These are phyloP conservation scores for Fusarium sp. DNA, from an alignment of 2,329 filamentous ascomycete species.

Conservation along the genomic window DNA sequence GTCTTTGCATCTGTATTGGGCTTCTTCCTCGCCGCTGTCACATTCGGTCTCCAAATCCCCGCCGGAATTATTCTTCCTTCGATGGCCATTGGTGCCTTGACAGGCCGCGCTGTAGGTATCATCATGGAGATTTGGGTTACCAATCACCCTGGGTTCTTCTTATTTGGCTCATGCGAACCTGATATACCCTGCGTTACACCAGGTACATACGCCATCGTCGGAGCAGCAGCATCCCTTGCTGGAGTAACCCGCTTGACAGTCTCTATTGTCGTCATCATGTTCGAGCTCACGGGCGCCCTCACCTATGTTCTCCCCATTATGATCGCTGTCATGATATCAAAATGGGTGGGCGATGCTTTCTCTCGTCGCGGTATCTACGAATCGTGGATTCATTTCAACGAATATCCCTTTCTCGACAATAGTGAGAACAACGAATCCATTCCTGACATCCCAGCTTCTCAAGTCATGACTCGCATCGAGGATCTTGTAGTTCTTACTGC, in stretches of 20 bases:
- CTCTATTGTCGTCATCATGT: constrained; percentile 99
- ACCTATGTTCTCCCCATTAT: constrained; percentile 98
- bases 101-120: constrained; percentile 88
- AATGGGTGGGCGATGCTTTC: constrained; percentile 98
- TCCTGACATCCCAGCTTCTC: constrained; percentile 84
- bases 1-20: constrained; percentile 84
- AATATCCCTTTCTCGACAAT: constrained; percentile 95
- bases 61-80: constrained; percentile 96
- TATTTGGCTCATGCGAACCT: constrained; percentile 83
- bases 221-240: constrained; percentile 91
- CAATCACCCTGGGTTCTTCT: constrained; percentile 77
- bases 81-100: constrained; percentile 93
- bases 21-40: constrained; percentile 85
- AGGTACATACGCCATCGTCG: constrained; percentile 95
- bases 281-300: constrained; percentile 94
- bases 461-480: constrained; percentile 92
- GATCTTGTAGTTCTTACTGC: constrained; percentile 90
- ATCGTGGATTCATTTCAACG: constrained; percentile 95
- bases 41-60: constrained; percentile 93
- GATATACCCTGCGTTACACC: constrained; percentile 90
- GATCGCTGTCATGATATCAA: constrained; percentile 97
- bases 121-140: constrained; percentile 88
- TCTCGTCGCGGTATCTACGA: constrained; percentile 95
- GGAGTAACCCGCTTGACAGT: constrained; percentile 97
- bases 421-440: constrained; percentile 77